Conservation (phyloP, 169 alveolate species). For the Babesia microti region DNA sequence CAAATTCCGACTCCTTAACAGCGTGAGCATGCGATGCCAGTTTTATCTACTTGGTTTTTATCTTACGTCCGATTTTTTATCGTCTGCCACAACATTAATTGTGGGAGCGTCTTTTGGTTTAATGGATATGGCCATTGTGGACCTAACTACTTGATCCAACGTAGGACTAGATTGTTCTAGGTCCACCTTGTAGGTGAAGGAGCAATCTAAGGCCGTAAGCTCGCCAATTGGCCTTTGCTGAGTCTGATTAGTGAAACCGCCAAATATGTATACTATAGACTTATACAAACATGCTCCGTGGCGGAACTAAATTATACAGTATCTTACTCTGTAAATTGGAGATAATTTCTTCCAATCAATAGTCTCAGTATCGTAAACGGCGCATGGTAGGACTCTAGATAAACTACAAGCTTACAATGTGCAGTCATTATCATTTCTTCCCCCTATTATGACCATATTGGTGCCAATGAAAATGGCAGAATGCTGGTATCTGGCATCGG, state of each 20-base stretch:
- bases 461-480: slow-evolving; percentile 75
- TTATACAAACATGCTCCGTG: slow-evolving; percentile 84
- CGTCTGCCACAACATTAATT: not conserved
- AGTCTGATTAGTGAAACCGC: slow-evolving; percentile 89
- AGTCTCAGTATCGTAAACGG: slow-evolving; percentile 89
- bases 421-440: slow-evolving; percentile 84
- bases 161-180: too few relatives aligned
- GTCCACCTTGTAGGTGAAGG: too few relatives aligned
- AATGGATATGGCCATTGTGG: not conserved
- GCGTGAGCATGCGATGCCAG: slow-evolving; percentile 70
- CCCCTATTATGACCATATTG: slow-evolving; percentile 87
- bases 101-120: not conserved
- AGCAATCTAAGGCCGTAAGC: slow-evolving; percentile 61
- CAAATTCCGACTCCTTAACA: slow-evolving; percentile 64
- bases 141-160: too few relatives aligned
- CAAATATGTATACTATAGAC: slow-evolving; percentile 77
- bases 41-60: not conserved
- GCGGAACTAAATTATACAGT: slow-evolving; percentile 48
- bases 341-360: slow-evolving; percentile 87
- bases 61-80: slow-evolving; percentile 1
- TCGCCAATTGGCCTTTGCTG: slow-evolving; percentile 84
- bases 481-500: slow-evolving; percentile 86
- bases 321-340: slow-evolving; percentile 71
- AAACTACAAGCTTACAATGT: slow-evolving; percentile 11
- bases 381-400: slow-evolving; percentile 72